Percentiles rank a stretch among this genome's conserved stretches.
These are phyloP conservation scores for Mrakia frigida DNA, from an alignment of 768 basidiomycete genomes.

Conservation along the genomic window DNA sequence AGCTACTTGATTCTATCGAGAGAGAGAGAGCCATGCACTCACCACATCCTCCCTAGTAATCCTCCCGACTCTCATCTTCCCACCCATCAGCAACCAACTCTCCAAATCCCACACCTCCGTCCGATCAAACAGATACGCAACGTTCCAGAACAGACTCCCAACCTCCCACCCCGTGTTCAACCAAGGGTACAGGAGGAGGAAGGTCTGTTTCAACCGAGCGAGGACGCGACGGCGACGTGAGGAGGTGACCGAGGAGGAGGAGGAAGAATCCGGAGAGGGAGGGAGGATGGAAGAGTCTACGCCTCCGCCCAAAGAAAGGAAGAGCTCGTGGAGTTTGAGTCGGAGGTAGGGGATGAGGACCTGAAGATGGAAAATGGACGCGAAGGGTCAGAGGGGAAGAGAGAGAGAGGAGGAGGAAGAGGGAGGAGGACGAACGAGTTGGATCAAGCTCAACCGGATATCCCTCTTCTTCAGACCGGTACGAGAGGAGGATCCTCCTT, in stretches of 20 bases:
- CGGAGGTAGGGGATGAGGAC: slow-evolving; percentile 25
- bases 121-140: slow-evolving; percentile 83
- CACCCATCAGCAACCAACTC: slow-evolving; percentile 64
- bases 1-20: background rate
- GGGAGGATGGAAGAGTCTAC: background rate
- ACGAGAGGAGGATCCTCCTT: background rate
- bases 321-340: slow-evolving; percentile 26
- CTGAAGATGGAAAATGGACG: background rate
- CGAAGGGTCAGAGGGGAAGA: too few relatives aligned
- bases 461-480: slow-evolving; percentile 24
- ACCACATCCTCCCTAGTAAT: slow-evolving; percentile 74
- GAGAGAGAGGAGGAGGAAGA: background rate
- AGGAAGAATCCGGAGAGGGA: background rate
- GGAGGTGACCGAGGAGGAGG: background rate
- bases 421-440: slow-evolving; percentile 28
- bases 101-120: slow-evolving; percentile 86
- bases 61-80: slow-evolving; percentile 70
- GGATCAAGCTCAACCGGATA: slow-evolving; percentile 25
- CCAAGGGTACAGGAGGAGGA: slow-evolving; percentile 76
- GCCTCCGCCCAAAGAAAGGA: slow-evolving; percentile 2
- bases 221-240: background rate
- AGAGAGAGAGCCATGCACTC: slow-evolving; percentile 46
- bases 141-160: slow-evolving; percentile 76
- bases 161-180: slow-evolving; percentile 68
- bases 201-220: slow-evolving; percentile 39